Evolutionary conservation across 169 alveolate species (phyloP), one percentile per base, ranked within the genome.

Genomic region (Cryptosporidium meleagridis): DNA sequence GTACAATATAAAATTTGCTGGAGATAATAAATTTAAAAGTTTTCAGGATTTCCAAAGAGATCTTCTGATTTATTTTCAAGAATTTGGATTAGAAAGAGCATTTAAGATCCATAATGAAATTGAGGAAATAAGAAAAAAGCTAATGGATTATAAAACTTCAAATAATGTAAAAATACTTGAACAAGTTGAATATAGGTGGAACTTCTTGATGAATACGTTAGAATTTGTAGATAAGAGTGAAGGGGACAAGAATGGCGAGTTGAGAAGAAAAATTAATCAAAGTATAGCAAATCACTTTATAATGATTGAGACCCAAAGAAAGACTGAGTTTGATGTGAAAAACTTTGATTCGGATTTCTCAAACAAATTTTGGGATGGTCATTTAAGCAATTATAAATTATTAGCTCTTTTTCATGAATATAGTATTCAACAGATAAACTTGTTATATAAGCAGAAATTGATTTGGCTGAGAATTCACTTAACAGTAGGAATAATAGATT

Each of bases 41-140:
- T 80, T 80, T 48, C 21, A 21, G 10, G 41, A 39, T 7, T 80
- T 80, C 33, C 53, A 37, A 26, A 44, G 44, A 18, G 68, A 80
- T 4, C 55, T 80, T 10, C 26, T 31, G 4, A 10, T 23, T 12
- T 29, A n/a, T 14, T 80, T 62, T 65, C 29, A 14, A 23, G 53
- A 80, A 45, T 80, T 62, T 62, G 89, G 75, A 16, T 29, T 80
- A 5, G 75, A 80, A 12, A 65, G 52, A 14, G 55, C 53, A 10
- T 23, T 31, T 33, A 14, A 45, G 39, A 59, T 80, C 12, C 62
- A 48, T 31, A 44, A 23, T 3, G 80, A 80, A 23, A 67, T 80
- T n/a, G 44, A 80, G 23, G 7, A 37, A 41, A 61, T 80, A 26
- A 80, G 89, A n/a, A 31, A 29, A 14, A 39, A 48, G 45, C 7